Conservation (phyloP, 164 flowering plant species). For the Berberis vulgaris region DNA sequence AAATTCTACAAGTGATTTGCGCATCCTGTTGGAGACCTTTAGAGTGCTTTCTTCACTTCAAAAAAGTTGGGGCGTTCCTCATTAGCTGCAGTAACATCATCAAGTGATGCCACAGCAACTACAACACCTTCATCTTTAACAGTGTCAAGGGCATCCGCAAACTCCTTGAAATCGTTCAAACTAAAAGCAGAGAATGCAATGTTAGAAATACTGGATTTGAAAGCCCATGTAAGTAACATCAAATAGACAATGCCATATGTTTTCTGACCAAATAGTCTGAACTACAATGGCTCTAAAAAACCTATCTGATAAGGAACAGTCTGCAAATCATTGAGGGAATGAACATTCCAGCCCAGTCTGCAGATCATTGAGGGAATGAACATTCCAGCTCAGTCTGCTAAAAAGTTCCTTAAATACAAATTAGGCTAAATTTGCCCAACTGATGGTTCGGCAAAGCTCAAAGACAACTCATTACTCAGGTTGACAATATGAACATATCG, state of each 20-base stretch:
- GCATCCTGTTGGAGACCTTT: slow-evolving; percentile 4
- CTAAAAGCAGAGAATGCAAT: slow-evolving; percentile 22
- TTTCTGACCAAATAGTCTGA: background rate
- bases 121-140: slow-evolving; percentile 68
- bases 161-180: slow-evolving; percentile 70
- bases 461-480: too few species aligned
- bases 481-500: too few species aligned
- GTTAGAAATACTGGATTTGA: background rate
- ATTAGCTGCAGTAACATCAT: slow-evolving; percentile 77
- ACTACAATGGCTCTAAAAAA: background rate
- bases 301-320: background rate
- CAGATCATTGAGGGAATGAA: background rate
- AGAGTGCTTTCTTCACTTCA: slow-evolving; percentile 63
- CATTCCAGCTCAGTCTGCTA: background rate
- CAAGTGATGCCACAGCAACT: slow-evolving; percentile 37
- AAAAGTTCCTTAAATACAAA: too few species aligned
- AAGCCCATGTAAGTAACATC: too few species aligned
- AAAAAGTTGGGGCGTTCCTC: slow-evolving; percentile 51
- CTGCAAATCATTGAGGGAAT: background rate
- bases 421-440: too few species aligned
- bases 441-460: too few species aligned
- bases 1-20: background rate
- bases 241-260: too few species aligned
- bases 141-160: slow-evolving; percentile 62
- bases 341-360: background rate